These are phyloP conservation scores for Rhodotorula glutinis DNA, from an alignment of 1,284 basidiomycete species.

Conservation along the genomic window DNA sequence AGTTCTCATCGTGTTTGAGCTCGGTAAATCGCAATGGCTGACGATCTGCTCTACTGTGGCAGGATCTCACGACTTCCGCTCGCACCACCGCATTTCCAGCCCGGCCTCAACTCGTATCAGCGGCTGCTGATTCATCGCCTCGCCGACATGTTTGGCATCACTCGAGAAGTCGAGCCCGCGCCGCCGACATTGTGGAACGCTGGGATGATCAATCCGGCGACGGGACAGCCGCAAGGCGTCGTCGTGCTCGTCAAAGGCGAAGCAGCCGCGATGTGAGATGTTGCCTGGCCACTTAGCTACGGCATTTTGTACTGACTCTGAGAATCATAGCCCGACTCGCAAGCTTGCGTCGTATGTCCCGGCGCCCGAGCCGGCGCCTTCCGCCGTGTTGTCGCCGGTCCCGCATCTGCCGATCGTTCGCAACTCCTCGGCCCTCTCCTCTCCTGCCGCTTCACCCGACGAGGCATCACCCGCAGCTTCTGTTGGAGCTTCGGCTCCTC, in stretches of 20 bases:
- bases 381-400: neutral
- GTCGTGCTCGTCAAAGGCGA: slow-evolving; percentile 43
- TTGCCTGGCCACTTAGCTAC: neutral
- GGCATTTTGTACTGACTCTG: too few relatives aligned
- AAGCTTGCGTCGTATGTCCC: slow-evolving; percentile 27
- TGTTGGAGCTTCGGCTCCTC: neutral
- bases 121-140: slow-evolving; percentile 43
- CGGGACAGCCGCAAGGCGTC: slow-evolving; percentile 29
- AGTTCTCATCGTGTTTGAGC: neutral
- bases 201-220: slow-evolving; percentile 18
- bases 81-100: slow-evolving; percentile 36
- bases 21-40: too few relatives aligned
- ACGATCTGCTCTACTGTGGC: neutral
- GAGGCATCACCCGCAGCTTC: neutral
- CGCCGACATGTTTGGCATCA: slow-evolving; percentile 42
- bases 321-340: slow-evolving; percentile 17
- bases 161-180: slow-evolving; percentile 39
- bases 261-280: slow-evolving; percentile 17
- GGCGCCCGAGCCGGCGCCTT: slow-evolving; percentile 2
- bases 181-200: slow-evolving; percentile 23
- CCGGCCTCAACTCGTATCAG: slow-evolving; percentile 43
- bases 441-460: slow-evolving; percentile 1
- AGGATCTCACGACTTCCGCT: slow-evolving; percentile 33
- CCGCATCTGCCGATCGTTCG: slow-evolving; percentile 3
- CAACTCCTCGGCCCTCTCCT: slow-evolving; percentile 2